Conservation (phyloP, 1,139 yeast species). For the Saccharomyces pastorianus region DNA sequence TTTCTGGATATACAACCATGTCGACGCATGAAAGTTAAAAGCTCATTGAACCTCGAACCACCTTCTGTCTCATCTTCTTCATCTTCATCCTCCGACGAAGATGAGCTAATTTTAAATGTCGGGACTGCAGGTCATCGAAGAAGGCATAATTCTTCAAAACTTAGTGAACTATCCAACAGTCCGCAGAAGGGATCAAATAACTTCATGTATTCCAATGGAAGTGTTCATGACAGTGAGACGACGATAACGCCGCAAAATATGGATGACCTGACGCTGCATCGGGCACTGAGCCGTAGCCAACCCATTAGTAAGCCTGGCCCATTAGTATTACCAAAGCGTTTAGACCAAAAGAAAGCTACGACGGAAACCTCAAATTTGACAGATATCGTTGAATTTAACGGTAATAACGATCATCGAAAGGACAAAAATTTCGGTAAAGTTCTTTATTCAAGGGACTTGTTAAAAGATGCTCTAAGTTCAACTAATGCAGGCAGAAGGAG, state of each 20-base stretch:
- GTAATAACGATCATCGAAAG: neutral
- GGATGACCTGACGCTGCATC: neutral
- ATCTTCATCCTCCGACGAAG: constrained; percentile 6
- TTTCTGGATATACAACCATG: constrained; percentile 9
- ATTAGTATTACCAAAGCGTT: constrained; percentile 5
- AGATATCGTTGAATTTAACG: constrained; percentile 3
- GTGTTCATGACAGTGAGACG: neutral
- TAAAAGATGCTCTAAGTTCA: constrained; percentile 9
- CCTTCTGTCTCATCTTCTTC: constrained; percentile 2
- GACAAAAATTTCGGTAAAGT: neutral
- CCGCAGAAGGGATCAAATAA: constrained; percentile 2
- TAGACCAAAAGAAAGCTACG: constrained; percentile 7
- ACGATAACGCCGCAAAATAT: neutral
- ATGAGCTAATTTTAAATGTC: constrained; percentile 14
- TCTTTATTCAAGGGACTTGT: constrained; percentile 9
- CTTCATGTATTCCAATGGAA: neutral
- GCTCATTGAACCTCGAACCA: neutral
- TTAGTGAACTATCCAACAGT: neutral
- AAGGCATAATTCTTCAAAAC: constrained; percentile 8
- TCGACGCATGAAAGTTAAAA: neutral
- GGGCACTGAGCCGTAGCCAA: neutral
- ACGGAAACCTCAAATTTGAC: constrained; percentile 11
- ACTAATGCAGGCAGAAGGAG: constrained; percentile 5
- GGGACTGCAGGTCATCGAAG: constrained; percentile 13
- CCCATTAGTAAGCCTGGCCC: neutral